These are phyloP conservation scores for Pythium aristosporum DNA, from an alignment of 352 stramenopile species.

Conservation along the genomic window DNA sequence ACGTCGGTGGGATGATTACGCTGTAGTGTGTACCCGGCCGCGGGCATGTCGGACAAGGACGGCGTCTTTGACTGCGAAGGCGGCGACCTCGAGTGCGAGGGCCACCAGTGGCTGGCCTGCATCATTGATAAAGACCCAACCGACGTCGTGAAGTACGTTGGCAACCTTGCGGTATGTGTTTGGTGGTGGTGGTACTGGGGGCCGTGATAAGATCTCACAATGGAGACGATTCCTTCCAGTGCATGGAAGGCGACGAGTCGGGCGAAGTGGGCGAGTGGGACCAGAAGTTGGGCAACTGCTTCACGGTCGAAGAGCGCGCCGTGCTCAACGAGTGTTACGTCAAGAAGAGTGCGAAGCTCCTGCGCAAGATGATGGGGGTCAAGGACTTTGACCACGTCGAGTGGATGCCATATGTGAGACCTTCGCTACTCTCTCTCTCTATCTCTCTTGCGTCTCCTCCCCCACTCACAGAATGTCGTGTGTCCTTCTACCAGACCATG, in stretches of 20 bases:
- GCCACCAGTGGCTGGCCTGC: conserved; percentile 70
- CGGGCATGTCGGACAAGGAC: conserved; percentile 66
- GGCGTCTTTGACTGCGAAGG: conserved; percentile 60
- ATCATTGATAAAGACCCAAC: conserved; percentile 71
- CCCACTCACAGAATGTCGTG: too few relatives aligned
- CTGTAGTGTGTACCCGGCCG: conserved; percentile 62
- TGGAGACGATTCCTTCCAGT: conserved; percentile 29
- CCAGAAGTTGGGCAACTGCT: conserved; percentile 70
- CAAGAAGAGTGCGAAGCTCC: conserved; percentile 48
- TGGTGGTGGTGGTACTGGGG: not conserved
- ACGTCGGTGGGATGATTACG: not conserved
- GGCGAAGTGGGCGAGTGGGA: conserved; percentile 67
- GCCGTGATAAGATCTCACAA: not conserved
- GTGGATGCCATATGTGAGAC: conserved; percentile 80
- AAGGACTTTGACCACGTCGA: conserved; percentile 44
- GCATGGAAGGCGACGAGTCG: conserved; percentile 75
- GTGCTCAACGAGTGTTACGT: conserved; percentile 62
- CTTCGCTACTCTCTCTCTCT: not conserved
- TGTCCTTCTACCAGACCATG: conserved; percentile 40
- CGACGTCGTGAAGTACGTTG: conserved; percentile 76
- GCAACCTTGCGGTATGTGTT: conserved; percentile 60
- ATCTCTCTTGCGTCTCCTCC: not conserved
- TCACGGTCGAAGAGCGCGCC: conserved; percentile 55
- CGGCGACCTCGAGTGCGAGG: conserved; percentile 67
- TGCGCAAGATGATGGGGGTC: conserved; percentile 65